Base-by-base conservation (phyloP, 176 grass and related monocot species). In the Cenchrus fungigraminus region DNA sequence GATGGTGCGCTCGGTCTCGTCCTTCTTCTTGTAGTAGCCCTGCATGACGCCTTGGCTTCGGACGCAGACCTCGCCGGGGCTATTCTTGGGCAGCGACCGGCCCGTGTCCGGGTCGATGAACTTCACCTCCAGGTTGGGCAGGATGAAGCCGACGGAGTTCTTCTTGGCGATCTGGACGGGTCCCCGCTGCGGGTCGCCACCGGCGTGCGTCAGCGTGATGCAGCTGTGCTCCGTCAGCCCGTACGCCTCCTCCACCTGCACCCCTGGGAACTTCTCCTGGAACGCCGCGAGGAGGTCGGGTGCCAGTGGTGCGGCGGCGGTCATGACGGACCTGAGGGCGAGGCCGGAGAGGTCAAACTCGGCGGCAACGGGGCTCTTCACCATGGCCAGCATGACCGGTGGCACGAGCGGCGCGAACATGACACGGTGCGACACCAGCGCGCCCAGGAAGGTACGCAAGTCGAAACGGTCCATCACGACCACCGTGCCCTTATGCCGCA, bases 161-260 rank as follows among this genome's bases (percentile, higher is more conserved):
- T 54, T 92, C 95, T 97, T 97, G 0, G 92, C 87, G 12, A 65
- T 52, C 65, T 79, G 73, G 0, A n/a, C 61, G 0, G 77, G 61
- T 0, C 12, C 61, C 52, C 71, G 68, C 51, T 70, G 71, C 43
- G 76, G 68, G 89, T 80, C 92, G 1, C 56, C 88, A 78, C 81
- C 90, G 4, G 83, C 88, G 76, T 97, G 95, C 10, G 92, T 97
- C 17, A 97, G 88, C 12, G 92, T 92, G 79, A 97, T 94, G 88
- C 95, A 97, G 83, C 92, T 97, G 81, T 97, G 95, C 90, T 97
- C 92, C 5, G 92, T 97, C 9, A 97, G 88, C 51, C 95, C 95
- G 76, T 97, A 97, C 56, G 95, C 92, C 86, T 97, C 94, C 76
- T 92, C 90, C n/a, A 97, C 89, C 85, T 90, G 92, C 40, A 97